These are phyloP conservation scores for Collariella sp. DNA, from an alignment of 495 filamentous ascomycete species.

Conservation along the genomic window DNA sequence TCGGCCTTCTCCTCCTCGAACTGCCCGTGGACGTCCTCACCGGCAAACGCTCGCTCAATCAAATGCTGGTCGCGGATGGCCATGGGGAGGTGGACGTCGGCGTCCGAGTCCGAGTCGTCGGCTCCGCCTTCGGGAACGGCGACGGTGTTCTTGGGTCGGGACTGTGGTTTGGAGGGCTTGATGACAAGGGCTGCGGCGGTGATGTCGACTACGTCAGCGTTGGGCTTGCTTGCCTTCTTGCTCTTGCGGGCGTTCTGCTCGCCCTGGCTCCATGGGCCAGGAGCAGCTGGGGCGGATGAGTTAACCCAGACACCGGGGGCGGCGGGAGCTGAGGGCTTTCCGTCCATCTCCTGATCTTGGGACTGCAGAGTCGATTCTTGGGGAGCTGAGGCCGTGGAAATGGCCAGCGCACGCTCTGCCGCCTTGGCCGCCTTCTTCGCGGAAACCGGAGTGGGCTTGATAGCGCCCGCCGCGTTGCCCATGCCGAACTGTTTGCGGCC, in stretches of 20 bases:
- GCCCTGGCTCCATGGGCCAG: slow-evolving; percentile 31
- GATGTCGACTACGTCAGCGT: slow-evolving; percentile 33
- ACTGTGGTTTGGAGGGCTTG: slow-evolving; percentile 21
- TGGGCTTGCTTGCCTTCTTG: slow-evolving; percentile 21
- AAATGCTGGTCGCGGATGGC: slow-evolving; percentile 71
- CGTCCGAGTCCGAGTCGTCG: slow-evolving; percentile 47
- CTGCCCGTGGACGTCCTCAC: slow-evolving; percentile 74
- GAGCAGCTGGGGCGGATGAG: slow-evolving; percentile 11
- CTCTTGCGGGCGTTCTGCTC: slow-evolving; percentile 25
- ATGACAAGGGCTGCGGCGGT: slow-evolving; percentile 27
- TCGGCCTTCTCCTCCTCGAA: slow-evolving; percentile 77
- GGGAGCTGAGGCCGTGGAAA: not conserved
- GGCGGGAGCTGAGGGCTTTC: not conserved
- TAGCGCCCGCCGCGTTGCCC: slow-evolving; percentile 23
- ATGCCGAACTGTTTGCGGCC: slow-evolving; percentile 60
- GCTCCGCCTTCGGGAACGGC: slow-evolving; percentile 12
- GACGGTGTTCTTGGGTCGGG: slow-evolving; percentile 6
- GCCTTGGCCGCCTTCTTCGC: slow-evolving; percentile 12
- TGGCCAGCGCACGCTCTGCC: not conserved
- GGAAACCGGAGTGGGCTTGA: slow-evolving; percentile 3
- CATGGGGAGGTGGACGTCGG: slow-evolving; percentile 49
- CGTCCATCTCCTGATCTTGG: not conserved
- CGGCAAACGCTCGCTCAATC: slow-evolving; percentile 78
- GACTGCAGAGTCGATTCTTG: not conserved
- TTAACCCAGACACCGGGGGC: slow-evolving; percentile 5